Conservation (phyloP, 1,139 yeast genomes). For the Magnusiomyces sp. region DNA sequence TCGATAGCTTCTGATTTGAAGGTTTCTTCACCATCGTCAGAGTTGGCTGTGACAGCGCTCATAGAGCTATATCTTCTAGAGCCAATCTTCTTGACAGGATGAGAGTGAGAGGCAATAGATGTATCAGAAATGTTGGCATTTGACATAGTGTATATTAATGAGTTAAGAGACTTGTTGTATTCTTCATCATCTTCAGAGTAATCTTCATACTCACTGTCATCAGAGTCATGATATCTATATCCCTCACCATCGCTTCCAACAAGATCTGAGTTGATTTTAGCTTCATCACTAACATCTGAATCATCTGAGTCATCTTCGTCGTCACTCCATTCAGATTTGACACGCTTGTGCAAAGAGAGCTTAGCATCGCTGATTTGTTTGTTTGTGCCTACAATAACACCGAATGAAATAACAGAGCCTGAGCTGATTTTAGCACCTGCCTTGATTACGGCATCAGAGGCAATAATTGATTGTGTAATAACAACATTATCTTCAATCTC, state of each 20-base stretch:
- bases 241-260: slow-evolving; percentile 61
- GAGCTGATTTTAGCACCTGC: slow-evolving; percentile 43
- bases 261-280: slow-evolving; percentile 31
- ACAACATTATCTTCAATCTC: slow-evolving; percentile 56
- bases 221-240: slow-evolving; percentile 42
- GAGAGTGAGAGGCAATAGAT: slow-evolving; percentile 40
- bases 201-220: slow-evolving; percentile 38
- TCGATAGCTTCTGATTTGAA: slow-evolving; percentile 84
- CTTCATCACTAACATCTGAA: slow-evolving; percentile 14
- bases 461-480: slow-evolving; percentile 60
- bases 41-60: slow-evolving; percentile 23
- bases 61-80: slow-evolving; percentile 10
- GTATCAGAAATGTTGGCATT: slow-evolving; percentile 68
- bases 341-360: slow-evolving; percentile 29
- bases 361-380: slow-evolving; percentile 21
- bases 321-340: slow-evolving; percentile 23
- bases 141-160: slow-evolving; percentile 50
- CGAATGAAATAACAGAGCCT: slow-evolving; percentile 76
- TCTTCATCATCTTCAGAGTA: slow-evolving; percentile 33
- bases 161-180: slow-evolving; percentile 21
- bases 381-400: slow-evolving; percentile 52
- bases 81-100: slow-evolving; percentile 3
- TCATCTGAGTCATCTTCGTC: slow-evolving; percentile 22
- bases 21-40: slow-evolving; percentile 62
- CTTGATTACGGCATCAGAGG: slow-evolving; percentile 51